Evolutionary conservation across 257 asterid genomes (phyloP).

Genomic region (Mentha longifolia): DNA sequence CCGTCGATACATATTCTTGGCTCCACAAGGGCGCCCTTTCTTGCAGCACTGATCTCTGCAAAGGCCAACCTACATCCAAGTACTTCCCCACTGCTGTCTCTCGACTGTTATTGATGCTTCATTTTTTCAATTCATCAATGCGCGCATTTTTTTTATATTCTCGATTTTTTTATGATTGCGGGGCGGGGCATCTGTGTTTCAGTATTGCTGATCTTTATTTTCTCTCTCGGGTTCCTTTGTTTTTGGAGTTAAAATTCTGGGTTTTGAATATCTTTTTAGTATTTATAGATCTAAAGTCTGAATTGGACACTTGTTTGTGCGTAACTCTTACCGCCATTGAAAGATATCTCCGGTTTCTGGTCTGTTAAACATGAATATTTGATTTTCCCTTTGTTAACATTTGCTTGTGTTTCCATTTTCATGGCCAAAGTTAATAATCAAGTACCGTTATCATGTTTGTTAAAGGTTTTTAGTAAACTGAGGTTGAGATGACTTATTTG

Average conservation of each 20-base stretch:
- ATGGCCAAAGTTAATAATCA: not conserved
- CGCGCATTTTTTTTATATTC: no score
- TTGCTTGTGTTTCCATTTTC: not conserved
- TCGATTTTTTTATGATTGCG: not conserved
- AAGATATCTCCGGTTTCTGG: not conserved
- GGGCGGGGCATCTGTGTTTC: not conserved
- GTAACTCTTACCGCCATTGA: not conserved
- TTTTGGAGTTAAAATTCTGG: not conserved
- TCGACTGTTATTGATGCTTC: constrained; percentile 1
- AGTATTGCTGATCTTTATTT: not conserved
- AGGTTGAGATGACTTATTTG: not conserved
- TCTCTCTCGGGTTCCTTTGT: not conserved
- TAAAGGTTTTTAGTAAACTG: not conserved
- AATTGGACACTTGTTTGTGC: constrained; percentile 6
- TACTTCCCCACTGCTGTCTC: constrained; percentile 32
- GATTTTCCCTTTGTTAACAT: not conserved
- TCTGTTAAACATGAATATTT: not conserved
- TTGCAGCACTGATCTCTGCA: constrained; percentile 96
- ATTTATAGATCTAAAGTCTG: constrained; percentile 1
- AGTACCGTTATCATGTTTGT: not conserved
- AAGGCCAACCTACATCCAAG: constrained; percentile 88
- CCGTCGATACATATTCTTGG: constrained; percentile 97
- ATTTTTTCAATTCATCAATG: constrained; percentile 5
- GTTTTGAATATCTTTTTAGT: not conserved
- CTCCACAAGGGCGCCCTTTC: constrained; percentile 98